Base-by-base conservation (phyloP, 441 rosid species). In the Gossypium davidsonii region DNA sequence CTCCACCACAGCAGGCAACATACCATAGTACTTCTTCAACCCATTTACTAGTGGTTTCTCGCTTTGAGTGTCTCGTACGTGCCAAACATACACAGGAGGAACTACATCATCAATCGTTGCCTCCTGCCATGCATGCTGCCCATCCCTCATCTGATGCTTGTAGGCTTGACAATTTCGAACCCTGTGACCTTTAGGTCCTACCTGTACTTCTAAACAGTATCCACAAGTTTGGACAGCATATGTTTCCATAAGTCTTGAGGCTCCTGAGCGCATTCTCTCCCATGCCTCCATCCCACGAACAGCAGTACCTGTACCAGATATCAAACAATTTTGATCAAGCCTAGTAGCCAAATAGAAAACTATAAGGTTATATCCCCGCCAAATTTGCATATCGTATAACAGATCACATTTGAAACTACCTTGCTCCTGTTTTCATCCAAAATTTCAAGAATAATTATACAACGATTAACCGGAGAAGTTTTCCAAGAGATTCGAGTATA, bases 141-240 rank as follows among this genome's bases (percentile, higher is more conserved):
- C 90, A 51, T 85, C 90, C 75, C 87, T 81, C 85, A 80, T 79
- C 79, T 87, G 88, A 72, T 83, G 88, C 83, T 85, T 87, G 76
- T 76, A 79, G 49, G 85, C 85, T 34, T 82, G 76, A 73, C 86
- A 85, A 39, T 76, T 80, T 77, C 88, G 83, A n/a, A 85, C 88
- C 56, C 76, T 79, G 60, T 87, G 88, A 20, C 87, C 90, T 81
- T 75, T 82, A 25, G 84, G 83, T 52, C 84, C 86, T 0, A 86
- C 85, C 63, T 82, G 89, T 57, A 85, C 83, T 74, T 82, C 90
- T 0, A 72, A 64, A 61, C 90, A 85, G 75, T 85, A 83, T 60
- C 87, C 91, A 65, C 91, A 87, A 23, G 86, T 77, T 72, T 80
- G 82, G 57, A 85, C 83, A 3, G 78, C 69, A 58, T 83, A 87